A percentile compares a stretch with the other conserved stretches of the same genome.
phyloP scores from a whole-genome alignment of 768 basidiomycete species.

The Tulasnella sp. region DNA sequence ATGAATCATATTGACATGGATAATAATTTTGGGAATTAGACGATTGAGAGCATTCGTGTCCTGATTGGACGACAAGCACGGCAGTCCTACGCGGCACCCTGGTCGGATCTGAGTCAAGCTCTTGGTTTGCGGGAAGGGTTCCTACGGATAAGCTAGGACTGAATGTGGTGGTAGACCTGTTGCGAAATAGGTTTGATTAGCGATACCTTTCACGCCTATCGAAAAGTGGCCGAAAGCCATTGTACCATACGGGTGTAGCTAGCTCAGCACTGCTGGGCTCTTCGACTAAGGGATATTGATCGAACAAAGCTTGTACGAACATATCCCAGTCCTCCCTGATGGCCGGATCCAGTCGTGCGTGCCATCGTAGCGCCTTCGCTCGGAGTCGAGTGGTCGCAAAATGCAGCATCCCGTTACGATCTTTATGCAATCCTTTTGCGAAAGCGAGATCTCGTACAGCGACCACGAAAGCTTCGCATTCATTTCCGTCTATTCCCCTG shows the following conservation, averaged over 20 bases:
- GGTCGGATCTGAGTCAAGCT: no score
- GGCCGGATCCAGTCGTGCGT: background rate
- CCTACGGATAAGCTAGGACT: background rate
- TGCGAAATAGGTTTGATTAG: background rate
- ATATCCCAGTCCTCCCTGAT: background rate
- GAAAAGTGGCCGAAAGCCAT: no score
- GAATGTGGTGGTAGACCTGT: background rate
- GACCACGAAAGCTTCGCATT: background rate
- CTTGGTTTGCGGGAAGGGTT: no score
- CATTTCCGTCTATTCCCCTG: background rate
- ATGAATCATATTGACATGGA: background rate
- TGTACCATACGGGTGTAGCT: background rate
- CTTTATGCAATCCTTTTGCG: background rate
- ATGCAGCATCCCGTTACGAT: background rate
- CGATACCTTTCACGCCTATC: background rate
- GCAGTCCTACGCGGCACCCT: background rate
- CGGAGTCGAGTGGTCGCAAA: background rate
- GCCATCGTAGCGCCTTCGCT: background rate
- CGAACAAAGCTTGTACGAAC: background rate
- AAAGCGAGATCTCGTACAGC: background rate
- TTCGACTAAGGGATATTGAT: background rate
- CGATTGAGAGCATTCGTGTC: background rate
- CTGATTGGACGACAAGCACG: background rate
- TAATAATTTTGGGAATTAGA: background rate
- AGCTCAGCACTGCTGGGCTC: background rate